phyloP scores from a whole-genome alignment of 2,329 filamentous ascomycete genomes.

The Fusarium coffeatum region DNA sequence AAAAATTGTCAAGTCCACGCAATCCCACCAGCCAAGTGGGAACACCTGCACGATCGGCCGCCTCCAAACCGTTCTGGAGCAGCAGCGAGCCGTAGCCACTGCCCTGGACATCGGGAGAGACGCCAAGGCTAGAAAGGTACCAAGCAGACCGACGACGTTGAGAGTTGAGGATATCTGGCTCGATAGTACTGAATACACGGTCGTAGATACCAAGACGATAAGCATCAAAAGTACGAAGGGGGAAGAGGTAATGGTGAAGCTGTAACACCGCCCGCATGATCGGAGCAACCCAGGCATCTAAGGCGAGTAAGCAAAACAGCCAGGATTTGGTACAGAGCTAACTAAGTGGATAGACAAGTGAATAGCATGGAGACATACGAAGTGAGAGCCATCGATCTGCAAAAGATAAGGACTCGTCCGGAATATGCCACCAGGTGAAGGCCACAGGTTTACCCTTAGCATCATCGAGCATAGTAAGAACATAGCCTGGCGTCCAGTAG shows the following conservation, averaged over 20 bases:
- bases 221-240: constrained; percentile 39
- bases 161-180: constrained; percentile 45
- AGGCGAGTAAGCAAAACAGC: neutral
- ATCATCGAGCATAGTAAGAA: constrained; percentile 46
- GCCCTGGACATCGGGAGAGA: constrained; percentile 49
- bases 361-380: constrained; percentile 42
- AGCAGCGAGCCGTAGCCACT: constrained; percentile 49
- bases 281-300: constrained; percentile 50
- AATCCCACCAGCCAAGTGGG: constrained; percentile 51
- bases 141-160: constrained; percentile 48
- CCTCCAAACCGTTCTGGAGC: constrained; percentile 47
- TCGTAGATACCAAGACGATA: constrained; percentile 41
- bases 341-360: constrained; percentile 1
- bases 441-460: constrained; percentile 40
- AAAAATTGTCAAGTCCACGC: constrained; percentile 49
- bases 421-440: constrained; percentile 52
- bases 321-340: neutral
- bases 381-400: constrained; percentile 49
- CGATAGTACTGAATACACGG: constrained; percentile 44
- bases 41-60: constrained; percentile 46
- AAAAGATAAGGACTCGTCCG: constrained; percentile 43
- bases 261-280: constrained; percentile 42
- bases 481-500: constrained; percentile 51
- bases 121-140: constrained; percentile 53
- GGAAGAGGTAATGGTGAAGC: constrained; percentile 45